phyloP scores from a whole-genome alignment of 164 flowering plant species.

The Chimonanthus praecox region DNA sequence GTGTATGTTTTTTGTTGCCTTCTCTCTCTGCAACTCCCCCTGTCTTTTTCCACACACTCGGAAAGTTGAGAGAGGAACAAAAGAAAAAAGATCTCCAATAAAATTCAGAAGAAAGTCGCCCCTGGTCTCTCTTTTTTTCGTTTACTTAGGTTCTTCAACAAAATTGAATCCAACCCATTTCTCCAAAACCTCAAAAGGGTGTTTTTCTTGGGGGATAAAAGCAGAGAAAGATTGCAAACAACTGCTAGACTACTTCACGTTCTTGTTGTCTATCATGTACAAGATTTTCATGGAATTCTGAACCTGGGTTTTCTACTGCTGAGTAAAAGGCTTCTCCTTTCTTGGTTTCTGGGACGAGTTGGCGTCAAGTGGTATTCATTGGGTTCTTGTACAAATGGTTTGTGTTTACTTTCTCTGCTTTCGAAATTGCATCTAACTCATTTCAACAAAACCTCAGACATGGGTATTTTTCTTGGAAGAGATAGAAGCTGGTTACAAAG shows the following conservation, averaged over 20 bases:
- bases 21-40: neutral
- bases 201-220: neutral
- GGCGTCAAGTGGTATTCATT: neutral
- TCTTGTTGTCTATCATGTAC: neutral
- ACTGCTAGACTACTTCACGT: neutral
- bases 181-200: neutral
- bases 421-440: no score
- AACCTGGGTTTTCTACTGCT: conserved; percentile 2
- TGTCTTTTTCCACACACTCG: neutral
- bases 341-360: conserved; percentile 1
- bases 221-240: neutral
- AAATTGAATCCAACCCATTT: neutral
- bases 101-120: neutral
- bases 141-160: neutral
- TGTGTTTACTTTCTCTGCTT: neutral
- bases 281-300: neutral
- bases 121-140: neutral
- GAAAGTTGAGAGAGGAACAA: neutral
- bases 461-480: no score
- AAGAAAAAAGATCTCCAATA: neutral
- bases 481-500: no score
- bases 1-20: conserved; percentile 7
- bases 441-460: no score
- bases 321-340: neutral
- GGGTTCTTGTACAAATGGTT: neutral